phyloP scores from a whole-genome alignment of 2,329 filamentous ascomycete species.

The Diaporthe aspalathi region DNA sequence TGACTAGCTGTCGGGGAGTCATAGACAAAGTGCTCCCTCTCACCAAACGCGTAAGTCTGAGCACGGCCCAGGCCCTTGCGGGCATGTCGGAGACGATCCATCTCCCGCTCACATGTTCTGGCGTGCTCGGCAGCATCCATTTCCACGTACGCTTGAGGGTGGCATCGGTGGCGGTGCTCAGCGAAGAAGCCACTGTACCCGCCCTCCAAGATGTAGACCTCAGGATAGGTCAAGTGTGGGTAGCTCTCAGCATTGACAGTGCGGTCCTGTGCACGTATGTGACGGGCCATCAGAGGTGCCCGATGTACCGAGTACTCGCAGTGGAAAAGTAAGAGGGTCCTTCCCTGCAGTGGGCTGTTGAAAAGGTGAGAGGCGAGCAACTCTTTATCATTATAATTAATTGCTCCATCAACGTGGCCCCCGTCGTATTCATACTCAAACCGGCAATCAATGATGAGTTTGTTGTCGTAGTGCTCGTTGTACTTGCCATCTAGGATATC shows the following conservation, averaged over 20 bases:
- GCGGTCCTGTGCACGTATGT: slow-evolving; percentile 90
- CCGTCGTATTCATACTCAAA: slow-evolving; percentile 99
- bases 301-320: slow-evolving; percentile 99
- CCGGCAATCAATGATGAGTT: slow-evolving; percentile 92
- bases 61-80: slow-evolving; percentile 87
- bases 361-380: slow-evolving; percentile 84
- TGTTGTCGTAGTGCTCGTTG: slow-evolving; percentile 79
- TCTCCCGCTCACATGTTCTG: slow-evolving; percentile 91
- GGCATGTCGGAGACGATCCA: slow-evolving; percentile 89
- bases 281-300: slow-evolving; percentile 95
- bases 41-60: slow-evolving; percentile 94
- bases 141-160: slow-evolving; percentile 94
- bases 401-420: slow-evolving; percentile 90
- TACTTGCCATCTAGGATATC: slow-evolving; percentile 90
- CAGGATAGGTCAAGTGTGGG: slow-evolving; percentile 90
- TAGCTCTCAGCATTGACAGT: slow-evolving; percentile 87
- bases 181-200: slow-evolving; percentile 95
- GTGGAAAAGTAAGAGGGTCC: slow-evolving; percentile 90
- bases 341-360: slow-evolving; percentile 71
- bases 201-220: slow-evolving; percentile 96
- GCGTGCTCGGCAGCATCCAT: slow-evolving; percentile 95
- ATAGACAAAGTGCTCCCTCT: slow-evolving; percentile 68
- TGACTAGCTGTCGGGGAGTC: slow-evolving; percentile 70
- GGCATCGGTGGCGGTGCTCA: slow-evolving; percentile 83
- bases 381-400: slow-evolving; percentile 99